Conservation (phyloP, 192 early-diverging fungal genomes). For the Coemansia sp. region DNA sequence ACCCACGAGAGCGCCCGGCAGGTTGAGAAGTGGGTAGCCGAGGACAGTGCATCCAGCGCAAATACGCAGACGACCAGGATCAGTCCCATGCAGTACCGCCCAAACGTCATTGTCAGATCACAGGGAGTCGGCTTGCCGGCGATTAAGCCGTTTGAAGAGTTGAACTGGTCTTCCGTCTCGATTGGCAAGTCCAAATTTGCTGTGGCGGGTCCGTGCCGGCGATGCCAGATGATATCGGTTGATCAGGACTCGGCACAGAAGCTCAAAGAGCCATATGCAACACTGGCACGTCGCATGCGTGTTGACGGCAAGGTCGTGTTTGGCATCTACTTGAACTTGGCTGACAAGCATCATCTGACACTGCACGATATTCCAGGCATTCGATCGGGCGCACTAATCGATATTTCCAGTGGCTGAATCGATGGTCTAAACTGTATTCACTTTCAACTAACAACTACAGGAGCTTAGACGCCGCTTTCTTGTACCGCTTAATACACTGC, state of each 20-base stretch:
- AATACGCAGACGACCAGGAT: background rate
- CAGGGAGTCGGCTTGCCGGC: constrained; percentile 6
- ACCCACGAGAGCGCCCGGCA: constrained; percentile 55
- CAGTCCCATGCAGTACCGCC: constrained; percentile 57
- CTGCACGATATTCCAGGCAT: background rate
- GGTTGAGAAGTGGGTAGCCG: constrained; percentile 53
- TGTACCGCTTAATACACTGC: constrained; percentile 33
- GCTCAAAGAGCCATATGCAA: constrained; percentile 62
- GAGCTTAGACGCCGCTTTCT: constrained; percentile 22
- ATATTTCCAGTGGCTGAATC: too few relatives aligned
- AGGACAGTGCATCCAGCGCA: constrained; percentile 10
- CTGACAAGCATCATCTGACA: background rate
- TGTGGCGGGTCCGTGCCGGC: constrained; percentile 59
- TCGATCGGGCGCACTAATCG: background rate
- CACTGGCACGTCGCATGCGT: constrained; percentile 40
- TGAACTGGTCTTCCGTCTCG: constrained; percentile 50
- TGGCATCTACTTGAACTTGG: constrained; percentile 36
- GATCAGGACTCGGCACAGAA: constrained; percentile 59
- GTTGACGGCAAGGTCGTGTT: constrained; percentile 46
- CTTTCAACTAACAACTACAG: background rate
- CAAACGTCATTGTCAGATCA: constrained; percentile 63
- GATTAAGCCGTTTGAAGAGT: constrained; percentile 63
- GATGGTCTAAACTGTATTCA: too few relatives aligned
- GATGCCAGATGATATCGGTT: constrained; percentile 75
- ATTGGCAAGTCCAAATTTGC: constrained; percentile 6